Percentiles rank a stretch among this genome's conserved stretches.
phyloP scores from a whole-genome alignment of 1,284 basidiomycete genomes.

The Earliella scabrosa region DNA sequence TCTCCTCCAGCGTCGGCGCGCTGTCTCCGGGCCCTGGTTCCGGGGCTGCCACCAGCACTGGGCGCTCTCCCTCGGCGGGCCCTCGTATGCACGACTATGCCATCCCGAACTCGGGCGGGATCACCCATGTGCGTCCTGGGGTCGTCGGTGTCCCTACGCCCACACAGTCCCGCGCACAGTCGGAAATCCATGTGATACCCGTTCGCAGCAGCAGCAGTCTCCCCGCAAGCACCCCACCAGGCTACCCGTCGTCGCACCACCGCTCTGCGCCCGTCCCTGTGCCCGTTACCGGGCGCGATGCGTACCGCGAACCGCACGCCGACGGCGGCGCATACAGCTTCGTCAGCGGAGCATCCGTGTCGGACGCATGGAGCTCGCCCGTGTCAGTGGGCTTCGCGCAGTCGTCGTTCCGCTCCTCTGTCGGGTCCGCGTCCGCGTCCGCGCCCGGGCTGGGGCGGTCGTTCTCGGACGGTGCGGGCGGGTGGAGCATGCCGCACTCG shows the following conservation, averaged over 20 bases:
- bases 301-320: conserved; percentile 25
- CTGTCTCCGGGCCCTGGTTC: not conserved
- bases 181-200: conserved; percentile 8
- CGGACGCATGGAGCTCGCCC: conserved; percentile 34
- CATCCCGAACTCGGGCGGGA: conserved; percentile 44
- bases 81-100: conserved; percentile 70
- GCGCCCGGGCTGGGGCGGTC: conserved; percentile 24
- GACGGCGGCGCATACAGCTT: conserved; percentile 27
- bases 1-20: conserved; percentile 17
- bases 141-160: conserved; percentile 55
- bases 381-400: conserved; percentile 32
- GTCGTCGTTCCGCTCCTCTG: conserved; percentile 34
- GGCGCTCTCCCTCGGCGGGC: conserved; percentile 46
- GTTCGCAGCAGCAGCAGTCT: conserved; percentile 13
- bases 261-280: conserved; percentile 29
- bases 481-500: conserved; percentile 58
- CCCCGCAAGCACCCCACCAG: not conserved
- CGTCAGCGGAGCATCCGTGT: conserved; percentile 25
- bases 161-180: conserved; percentile 14
- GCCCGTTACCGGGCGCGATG: conserved; percentile 18
- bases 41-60: conserved; percentile 22
- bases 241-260: conserved; percentile 15
- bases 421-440: conserved; percentile 14
- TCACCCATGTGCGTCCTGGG: conserved; percentile 64
- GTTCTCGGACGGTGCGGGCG: conserved; percentile 37